Conservation (phyloP, 768 basidiomycete species). For the Boletus eberwhitei region DNA sequence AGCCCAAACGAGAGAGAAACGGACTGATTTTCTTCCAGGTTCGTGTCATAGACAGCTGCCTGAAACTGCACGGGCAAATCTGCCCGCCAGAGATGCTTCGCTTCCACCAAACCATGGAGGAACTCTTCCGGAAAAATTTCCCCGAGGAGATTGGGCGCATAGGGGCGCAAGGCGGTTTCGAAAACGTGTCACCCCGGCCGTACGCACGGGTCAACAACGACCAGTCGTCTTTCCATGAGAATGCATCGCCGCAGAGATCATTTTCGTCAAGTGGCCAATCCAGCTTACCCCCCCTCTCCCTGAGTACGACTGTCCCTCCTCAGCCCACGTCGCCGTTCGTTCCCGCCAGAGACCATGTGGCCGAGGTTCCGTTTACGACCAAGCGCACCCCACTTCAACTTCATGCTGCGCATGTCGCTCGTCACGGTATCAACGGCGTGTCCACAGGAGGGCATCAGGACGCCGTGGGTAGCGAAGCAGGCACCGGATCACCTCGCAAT, state of each 20-base stretch:
- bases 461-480: constrained; percentile 37
- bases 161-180: constrained; percentile 54
- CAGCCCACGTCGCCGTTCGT: constrained; percentile 41
- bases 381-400: constrained; percentile 77
- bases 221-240: constrained; percentile 46
- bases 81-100: constrained; percentile 86
- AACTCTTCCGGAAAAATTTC: constrained; percentile 83
- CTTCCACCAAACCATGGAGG: constrained; percentile 88
- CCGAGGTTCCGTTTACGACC: constrained; percentile 21
- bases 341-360: constrained; percentile 16
- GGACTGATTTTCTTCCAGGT: constrained; percentile 42
- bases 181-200: constrained; percentile 42
- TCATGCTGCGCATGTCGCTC: constrained; percentile 75
- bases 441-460: constrained; percentile 71
- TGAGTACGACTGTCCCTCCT: constrained; percentile 46
- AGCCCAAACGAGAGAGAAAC: not conserved
- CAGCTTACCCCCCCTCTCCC: constrained; percentile 44
- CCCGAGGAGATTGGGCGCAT: constrained; percentile 76
- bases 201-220: constrained; percentile 43
- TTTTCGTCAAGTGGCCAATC: constrained; percentile 45
- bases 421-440: constrained; percentile 81
- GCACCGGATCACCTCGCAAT: constrained; percentile 59
- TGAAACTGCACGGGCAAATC: constrained; percentile 77
- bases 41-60: constrained; percentile 76
- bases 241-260: constrained; percentile 44